Evolutionary conservation across 306 rosid genomes (phyloP).

Genomic region (Delonix regia): DNA sequence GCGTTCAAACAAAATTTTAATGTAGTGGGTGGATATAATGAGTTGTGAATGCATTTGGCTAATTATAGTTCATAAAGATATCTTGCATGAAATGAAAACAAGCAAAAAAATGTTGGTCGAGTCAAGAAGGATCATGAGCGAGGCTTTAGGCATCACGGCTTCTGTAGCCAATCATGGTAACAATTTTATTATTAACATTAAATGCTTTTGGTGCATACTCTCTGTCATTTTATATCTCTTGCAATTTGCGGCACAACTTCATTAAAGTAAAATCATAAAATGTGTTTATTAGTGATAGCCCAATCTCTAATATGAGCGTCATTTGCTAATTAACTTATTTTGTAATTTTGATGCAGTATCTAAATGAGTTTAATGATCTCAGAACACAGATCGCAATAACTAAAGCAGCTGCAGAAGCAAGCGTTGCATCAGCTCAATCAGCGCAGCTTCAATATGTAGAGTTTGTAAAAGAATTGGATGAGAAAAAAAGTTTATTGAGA

Average conservation of each 20-base stretch:
- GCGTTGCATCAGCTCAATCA: constrained; percentile 84
- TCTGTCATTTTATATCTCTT: constrained; percentile 9
- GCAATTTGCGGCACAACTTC: background rate
- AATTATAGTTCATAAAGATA: no score
- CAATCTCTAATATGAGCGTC: background rate
- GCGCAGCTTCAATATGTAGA: constrained; percentile 69
- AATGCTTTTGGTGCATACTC: constrained; percentile 1
- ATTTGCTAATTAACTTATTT: constrained; percentile 20
- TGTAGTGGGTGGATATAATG: constrained; percentile 12
- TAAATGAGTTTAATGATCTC: constrained; percentile 75
- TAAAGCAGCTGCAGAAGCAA: constrained; percentile 78
- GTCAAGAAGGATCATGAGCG: background rate
- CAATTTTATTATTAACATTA: background rate
- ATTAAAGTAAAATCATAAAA: background rate
- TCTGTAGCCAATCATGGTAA: background rate
- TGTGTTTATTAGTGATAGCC: background rate
- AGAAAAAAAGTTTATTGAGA: constrained; percentile 69
- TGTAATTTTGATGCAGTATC: constrained; percentile 56
- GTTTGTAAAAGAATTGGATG: constrained; percentile 74
- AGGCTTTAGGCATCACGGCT: background rate
- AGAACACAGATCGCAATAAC: constrained; percentile 68
- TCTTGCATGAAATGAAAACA: constrained; percentile 1
- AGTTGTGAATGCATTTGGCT: constrained; percentile 1
- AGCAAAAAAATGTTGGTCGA: constrained; percentile 16
- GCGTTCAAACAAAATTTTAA: constrained; percentile 1